Base-by-base conservation (phyloP, 768 basidiomycete species). In the Boletus subparvulus region DNA sequence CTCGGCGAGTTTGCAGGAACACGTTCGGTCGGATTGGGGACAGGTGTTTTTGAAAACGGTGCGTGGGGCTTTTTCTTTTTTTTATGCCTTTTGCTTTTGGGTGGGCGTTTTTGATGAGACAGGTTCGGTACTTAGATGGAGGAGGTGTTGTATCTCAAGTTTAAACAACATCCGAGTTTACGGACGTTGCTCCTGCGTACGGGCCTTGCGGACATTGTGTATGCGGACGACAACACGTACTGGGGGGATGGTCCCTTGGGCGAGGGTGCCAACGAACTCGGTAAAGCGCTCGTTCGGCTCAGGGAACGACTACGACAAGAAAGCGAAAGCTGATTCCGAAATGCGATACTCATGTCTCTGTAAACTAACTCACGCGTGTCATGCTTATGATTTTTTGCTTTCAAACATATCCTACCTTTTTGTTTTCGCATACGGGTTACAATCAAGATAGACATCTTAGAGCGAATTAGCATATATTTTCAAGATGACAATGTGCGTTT, bases 151-250 rank as follows among this genome's bases (percentile, higher is more conserved):
- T 78, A 78, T 58, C 63, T 78, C 58, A 93, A 93, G 66, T 86
- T 92, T 63, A 78, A 73, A 47, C 90, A 92, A 73, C 87, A 93
- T 65, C 73, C 80, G 0, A 73, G 80, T 32, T 68, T 92, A 52
- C 81, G 83, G 36, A 56, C 58, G 21, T 64, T 81, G 64, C 78
- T 92, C 17, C 65, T 89, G 24, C 64, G 69, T 21, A 90, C 89
- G 4, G 80, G 78, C 11, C 63, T 75, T 16, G 74, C 75, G 3
- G 73, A 73, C 33, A 72, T 90, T 35, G 66, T 86, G 4, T 87
- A 85, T 62, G 68, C 73, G 10, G 85, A 87, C 61, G 67, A 72
- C 0, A 87, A 92, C 66, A 37, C 66, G n/a, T 87, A 82, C 64
- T 90, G 88, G 88, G 88, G 89, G 4, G 78, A 80, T 13, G 87